Percentiles rank a stretch among this genome's conserved stretches.
Evolutionary conservation across 2,329 filamentous ascomycete species (phyloP).

Genomic region (Leptographium galeiforme): DNA sequence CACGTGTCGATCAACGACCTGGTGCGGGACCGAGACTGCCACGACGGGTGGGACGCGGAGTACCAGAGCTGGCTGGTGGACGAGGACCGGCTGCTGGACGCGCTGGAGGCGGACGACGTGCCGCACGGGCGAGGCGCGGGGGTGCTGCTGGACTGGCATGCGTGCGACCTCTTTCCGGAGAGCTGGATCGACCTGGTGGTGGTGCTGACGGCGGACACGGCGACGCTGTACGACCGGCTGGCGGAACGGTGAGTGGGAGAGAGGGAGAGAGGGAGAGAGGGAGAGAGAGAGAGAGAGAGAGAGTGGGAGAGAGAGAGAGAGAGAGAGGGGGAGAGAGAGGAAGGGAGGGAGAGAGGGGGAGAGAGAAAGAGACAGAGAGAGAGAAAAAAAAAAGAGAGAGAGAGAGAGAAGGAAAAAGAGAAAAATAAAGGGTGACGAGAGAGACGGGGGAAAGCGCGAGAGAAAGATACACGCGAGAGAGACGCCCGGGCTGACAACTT

Average conservation of each 20-base stretch:
- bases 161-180: constrained; percentile 86
- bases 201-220: constrained; percentile 71
- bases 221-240: constrained; percentile 72
- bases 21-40: constrained; percentile 76
- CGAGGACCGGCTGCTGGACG: constrained; percentile 83
- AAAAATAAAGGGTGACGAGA: too few relatives aligned
- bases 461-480: too few relatives aligned
- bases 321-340: too few relatives aligned
- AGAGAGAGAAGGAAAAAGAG: too few relatives aligned
- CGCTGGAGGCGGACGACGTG: constrained; percentile 59
- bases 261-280: too few relatives aligned
- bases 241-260: constrained; percentile 44
- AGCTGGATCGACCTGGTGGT: constrained; percentile 93
- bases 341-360: too few relatives aligned
- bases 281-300: too few relatives aligned
- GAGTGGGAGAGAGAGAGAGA: too few relatives aligned
- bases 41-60: constrained; percentile 79
- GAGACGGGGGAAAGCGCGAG: too few relatives aligned
- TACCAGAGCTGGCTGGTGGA: constrained; percentile 85
- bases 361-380: too few relatives aligned
- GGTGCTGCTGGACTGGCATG: constrained; percentile 93
- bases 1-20: constrained; percentile 84
- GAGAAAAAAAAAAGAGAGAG: too few relatives aligned
- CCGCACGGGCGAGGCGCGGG: constrained; percentile 62
- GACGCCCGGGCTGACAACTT: neutral